Conservation (phyloP, 2,329 filamentous ascomycete genomes). For the Orbilia quercus region DNA sequence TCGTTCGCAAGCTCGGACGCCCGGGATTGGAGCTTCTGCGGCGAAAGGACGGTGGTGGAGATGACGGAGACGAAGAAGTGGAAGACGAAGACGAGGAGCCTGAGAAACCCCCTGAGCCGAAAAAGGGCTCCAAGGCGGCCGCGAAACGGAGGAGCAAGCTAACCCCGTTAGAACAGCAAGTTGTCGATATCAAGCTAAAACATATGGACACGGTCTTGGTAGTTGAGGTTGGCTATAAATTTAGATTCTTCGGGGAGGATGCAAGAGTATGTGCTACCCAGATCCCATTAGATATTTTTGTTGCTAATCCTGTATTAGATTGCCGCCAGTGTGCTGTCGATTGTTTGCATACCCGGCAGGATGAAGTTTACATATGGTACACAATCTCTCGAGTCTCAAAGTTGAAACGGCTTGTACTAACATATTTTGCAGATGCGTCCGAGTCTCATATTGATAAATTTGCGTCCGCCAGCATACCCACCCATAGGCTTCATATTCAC, state of each 20-base stretch:
- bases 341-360: constrained; percentile 96
- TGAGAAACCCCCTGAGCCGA: constrained; percentile 63
- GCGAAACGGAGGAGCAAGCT: constrained; percentile 81
- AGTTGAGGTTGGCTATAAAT: constrained; percentile 97
- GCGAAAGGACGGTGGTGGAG: constrained; percentile 60
- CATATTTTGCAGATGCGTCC: constrained; percentile 72
- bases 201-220: constrained; percentile 90
- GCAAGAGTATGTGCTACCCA: constrained; percentile 68
- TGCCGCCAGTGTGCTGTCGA: constrained; percentile 89
- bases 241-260: constrained; percentile 95
- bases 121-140: constrained; percentile 64
- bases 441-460: constrained; percentile 93
- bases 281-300: not conserved
- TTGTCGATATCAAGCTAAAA: constrained; percentile 91
- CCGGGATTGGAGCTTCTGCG: constrained; percentile 32
- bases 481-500: constrained; percentile 89
- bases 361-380: constrained; percentile 82
- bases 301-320: constrained; percentile 22
- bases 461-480: constrained; percentile 93
- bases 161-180: constrained; percentile 92
- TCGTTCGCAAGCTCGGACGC: constrained; percentile 38
- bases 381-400: constrained; percentile 63
- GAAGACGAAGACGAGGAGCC: constrained; percentile 67
- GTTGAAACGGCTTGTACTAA: constrained; percentile 58
- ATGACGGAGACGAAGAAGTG: constrained; percentile 63